Evolutionary conservation across 805 yeast species (phyloP).

Genomic region (Dipodascopsis uninucleata): DNA sequence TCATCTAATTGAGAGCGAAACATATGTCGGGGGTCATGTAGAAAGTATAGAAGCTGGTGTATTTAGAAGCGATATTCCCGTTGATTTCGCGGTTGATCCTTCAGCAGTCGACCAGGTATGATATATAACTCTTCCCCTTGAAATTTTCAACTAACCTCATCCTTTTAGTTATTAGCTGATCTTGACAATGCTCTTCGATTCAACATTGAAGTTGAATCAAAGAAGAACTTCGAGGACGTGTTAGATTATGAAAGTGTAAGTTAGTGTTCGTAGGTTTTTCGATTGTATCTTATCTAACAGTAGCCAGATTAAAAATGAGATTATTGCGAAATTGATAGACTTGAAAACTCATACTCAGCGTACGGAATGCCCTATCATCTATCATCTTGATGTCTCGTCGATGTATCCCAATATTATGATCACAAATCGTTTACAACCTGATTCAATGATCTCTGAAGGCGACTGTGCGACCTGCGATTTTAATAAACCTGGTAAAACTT

Average conservation of each 20-base stretch:
- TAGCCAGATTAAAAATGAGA: conserved; percentile 40
- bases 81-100: conserved; percentile 74
- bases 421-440: conserved; percentile 94
- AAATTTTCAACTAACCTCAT: not conserved
- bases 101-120: conserved; percentile 67
- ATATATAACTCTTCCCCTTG: not conserved
- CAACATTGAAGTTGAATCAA: conserved; percentile 77
- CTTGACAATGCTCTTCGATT: conserved; percentile 75
- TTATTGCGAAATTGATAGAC: conserved; percentile 53
- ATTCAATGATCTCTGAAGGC: conserved; percentile 90
- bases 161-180: conserved; percentile 49
- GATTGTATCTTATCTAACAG: not conserved
- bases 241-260: conserved; percentile 71
- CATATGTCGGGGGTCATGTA: conserved; percentile 98
- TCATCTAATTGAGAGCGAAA: conserved; percentile 88
- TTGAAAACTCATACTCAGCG: conserved; percentile 62
- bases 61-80: conserved; percentile 80
- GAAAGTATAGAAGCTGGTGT: conserved; percentile 98
- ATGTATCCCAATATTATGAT: conserved; percentile 99
- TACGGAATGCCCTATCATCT: conserved; percentile 77
- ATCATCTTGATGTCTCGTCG: conserved; percentile 98
- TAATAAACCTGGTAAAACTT: conserved; percentile 87
- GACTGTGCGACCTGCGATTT: conserved; percentile 98
- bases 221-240: conserved; percentile 68
- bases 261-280: not conserved